phyloP scores from a whole-genome alignment of 2,329 filamentous ascomycete species.

The Graphiopsis chlorocephala region DNA sequence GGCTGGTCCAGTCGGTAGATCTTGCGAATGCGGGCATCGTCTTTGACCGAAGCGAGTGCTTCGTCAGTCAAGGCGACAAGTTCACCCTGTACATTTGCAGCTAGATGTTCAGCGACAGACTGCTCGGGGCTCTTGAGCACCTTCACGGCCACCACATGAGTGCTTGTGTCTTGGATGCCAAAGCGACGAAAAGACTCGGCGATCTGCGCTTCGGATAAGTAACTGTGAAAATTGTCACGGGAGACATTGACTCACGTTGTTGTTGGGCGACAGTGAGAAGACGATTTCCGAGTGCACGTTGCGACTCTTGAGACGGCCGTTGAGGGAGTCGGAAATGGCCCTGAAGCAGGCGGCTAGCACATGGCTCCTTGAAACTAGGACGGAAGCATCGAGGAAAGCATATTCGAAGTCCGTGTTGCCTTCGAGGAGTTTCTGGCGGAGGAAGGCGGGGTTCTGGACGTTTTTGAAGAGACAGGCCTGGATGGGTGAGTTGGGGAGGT shows the following conservation, averaged over 20 bases:
- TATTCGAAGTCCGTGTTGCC: conserved; percentile 88
- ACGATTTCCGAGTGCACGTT: conserved; percentile 91
- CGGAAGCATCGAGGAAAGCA: conserved; percentile 82
- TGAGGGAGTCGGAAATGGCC: conserved; percentile 66
- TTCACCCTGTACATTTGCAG: conserved; percentile 59
- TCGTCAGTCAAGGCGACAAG: conserved; percentile 61
- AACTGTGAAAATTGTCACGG: neutral
- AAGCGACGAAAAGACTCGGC: conserved; percentile 87
- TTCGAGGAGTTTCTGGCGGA: conserved; percentile 79
- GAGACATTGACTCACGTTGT: conserved; percentile 60
- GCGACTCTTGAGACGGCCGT: conserved; percentile 66
- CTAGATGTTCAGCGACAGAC: conserved; percentile 60
- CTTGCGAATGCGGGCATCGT: conserved; percentile 71
- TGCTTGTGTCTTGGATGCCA: conserved; percentile 71
- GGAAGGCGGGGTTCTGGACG: conserved; percentile 71
- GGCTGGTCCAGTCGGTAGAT: conserved; percentile 75
- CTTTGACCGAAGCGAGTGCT: conserved; percentile 57
- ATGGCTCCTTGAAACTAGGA: conserved; percentile 70
- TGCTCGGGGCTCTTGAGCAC: conserved; percentile 51
- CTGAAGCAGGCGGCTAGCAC: conserved; percentile 73
- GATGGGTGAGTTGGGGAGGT: conserved; percentile 64
- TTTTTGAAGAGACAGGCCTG: conserved; percentile 73
- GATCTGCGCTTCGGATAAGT: conserved; percentile 57
- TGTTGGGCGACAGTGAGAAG: conserved; percentile 73
- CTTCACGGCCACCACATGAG: conserved; percentile 76